Evolutionary conservation across 108 stramenopile species (phyloP).

Genomic region (Chaetoceros tenuissimus): DNA sequence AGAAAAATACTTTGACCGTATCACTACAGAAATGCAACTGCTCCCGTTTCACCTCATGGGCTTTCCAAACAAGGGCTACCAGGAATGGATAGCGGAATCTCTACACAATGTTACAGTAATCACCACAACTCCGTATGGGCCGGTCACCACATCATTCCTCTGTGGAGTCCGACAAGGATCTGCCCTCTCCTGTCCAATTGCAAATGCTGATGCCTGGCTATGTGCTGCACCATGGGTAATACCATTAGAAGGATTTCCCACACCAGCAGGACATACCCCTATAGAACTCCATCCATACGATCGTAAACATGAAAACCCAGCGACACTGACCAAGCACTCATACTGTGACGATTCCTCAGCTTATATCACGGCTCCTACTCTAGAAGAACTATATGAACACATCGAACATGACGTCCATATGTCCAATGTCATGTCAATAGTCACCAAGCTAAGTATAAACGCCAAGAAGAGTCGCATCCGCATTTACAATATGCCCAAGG

Average conservation of each 20-base stretch:
- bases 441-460: not conserved
- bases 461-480: not conserved
- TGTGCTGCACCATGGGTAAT: not conserved
- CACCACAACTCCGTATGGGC: not conserved
- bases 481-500: not conserved
- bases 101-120: not conserved
- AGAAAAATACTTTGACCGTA: conserved; percentile 8
- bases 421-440: not conserved
- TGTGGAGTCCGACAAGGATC: not conserved
- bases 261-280: not conserved
- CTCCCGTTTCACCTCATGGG: not conserved
- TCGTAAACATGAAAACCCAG: not conserved
- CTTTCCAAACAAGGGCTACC: not conserved
- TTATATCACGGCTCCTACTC: not conserved
- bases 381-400: not conserved
- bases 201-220: not conserved
- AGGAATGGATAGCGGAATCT: not conserved
- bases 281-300: not conserved
- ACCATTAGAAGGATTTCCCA: not conserved
- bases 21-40: not conserved
- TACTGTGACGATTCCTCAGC: not conserved
- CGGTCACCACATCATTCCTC: not conserved
- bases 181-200: not conserved
- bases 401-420: not conserved
- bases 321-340: not conserved